Percentiles rank a stretch among this genome's conserved stretches.
phyloP scores from a whole-genome alignment of 208 protist genomes.

The Crithidia sp. region DNA sequence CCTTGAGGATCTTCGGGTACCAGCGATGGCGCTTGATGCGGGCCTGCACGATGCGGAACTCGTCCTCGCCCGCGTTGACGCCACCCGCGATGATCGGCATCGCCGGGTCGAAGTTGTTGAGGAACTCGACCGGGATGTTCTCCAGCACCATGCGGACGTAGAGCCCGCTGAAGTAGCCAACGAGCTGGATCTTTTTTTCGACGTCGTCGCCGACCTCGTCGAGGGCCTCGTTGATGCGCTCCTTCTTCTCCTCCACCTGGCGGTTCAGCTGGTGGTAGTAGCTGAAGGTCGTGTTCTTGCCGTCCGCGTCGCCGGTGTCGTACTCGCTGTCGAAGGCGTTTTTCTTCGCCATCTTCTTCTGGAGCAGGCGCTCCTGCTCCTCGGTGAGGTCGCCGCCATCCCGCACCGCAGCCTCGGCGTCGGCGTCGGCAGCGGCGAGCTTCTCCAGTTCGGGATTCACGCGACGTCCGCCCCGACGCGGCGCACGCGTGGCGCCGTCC shows the following conservation, averaged over 20 bases:
- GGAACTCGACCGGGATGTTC: conserved; percentile 96
- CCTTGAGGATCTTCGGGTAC: conserved; percentile 98
- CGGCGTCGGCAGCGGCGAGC: conserved; percentile 42
- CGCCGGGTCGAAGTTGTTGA: conserved; percentile 88
- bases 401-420: conserved; percentile 47
- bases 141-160: conserved; percentile 97
- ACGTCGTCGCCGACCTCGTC: conserved; percentile 85
- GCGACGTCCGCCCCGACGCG: conserved; percentile 8
- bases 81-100: conserved; percentile 95
- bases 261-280: conserved; percentile 83
- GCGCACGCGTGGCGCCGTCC: conserved; percentile 21
- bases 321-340: conserved; percentile 86
- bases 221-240: conserved; percentile 77
- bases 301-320: conserved; percentile 53
- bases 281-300: conserved; percentile 79
- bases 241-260: conserved; percentile 86
- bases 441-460: conserved; percentile 33
- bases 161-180: conserved; percentile 93
- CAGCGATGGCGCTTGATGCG: conserved; percentile 99
- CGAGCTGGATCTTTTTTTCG: conserved; percentile 85
- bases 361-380: conserved; percentile 78
- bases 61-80: conserved; percentile 95
- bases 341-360: conserved; percentile 94
- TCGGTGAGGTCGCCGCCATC: conserved; percentile 58
- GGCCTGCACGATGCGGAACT: conserved; percentile 93